phyloP scores from a whole-genome alignment of 352 stramenopile genomes.

The Lagenidium giganteum region DNA sequence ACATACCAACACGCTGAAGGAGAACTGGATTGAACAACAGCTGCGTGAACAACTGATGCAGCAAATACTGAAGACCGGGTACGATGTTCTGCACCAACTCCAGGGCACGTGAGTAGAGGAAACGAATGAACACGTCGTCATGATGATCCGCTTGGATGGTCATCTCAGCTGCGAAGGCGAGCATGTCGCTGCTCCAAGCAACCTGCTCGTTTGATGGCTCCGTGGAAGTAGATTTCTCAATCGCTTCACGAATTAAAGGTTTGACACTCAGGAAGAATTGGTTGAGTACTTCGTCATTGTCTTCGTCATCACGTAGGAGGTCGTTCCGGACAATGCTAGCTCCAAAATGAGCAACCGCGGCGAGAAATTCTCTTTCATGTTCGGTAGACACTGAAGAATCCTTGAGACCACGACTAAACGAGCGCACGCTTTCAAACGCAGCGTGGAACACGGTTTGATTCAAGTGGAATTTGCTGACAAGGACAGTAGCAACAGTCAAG shows the following conservation, averaged over 20 bases:
- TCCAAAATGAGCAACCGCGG: slow-evolving; percentile 27
- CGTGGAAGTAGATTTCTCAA: not conserved
- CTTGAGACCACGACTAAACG: slow-evolving; percentile 1
- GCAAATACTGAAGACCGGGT: slow-evolving; percentile 42
- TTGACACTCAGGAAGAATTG: slow-evolving; percentile 16
- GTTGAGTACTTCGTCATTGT: slow-evolving; percentile 37
- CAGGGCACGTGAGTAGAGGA: slow-evolving; percentile 34
- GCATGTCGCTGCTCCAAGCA: slow-evolving; percentile 7
- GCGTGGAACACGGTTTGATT: slow-evolving; percentile 22
- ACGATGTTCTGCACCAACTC: slow-evolving; percentile 31
- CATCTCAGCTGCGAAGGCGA: slow-evolving; percentile 10
- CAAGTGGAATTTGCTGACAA: slow-evolving; percentile 56
- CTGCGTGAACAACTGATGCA: slow-evolving; percentile 33
- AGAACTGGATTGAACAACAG: slow-evolving; percentile 43
- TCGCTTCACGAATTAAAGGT: slow-evolving; percentile 1
- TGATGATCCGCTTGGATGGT: slow-evolving; percentile 9
- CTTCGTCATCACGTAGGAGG: slow-evolving; percentile 39
- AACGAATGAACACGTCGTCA: slow-evolving; percentile 27
- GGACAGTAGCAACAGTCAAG: slow-evolving; percentile 21
- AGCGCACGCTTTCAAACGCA: slow-evolving; percentile 27
- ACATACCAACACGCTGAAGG: slow-evolving; percentile 36
- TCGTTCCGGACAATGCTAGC: slow-evolving; percentile 18
- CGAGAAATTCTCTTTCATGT: slow-evolving; percentile 21
- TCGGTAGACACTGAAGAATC: slow-evolving; percentile 1
- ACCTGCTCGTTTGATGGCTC: not conserved